Evolutionary conservation across 352 stramenopile species (phyloP), one percentile per base, ranked within the genome.

Genomic region (Globisporangium spinosum): DNA sequence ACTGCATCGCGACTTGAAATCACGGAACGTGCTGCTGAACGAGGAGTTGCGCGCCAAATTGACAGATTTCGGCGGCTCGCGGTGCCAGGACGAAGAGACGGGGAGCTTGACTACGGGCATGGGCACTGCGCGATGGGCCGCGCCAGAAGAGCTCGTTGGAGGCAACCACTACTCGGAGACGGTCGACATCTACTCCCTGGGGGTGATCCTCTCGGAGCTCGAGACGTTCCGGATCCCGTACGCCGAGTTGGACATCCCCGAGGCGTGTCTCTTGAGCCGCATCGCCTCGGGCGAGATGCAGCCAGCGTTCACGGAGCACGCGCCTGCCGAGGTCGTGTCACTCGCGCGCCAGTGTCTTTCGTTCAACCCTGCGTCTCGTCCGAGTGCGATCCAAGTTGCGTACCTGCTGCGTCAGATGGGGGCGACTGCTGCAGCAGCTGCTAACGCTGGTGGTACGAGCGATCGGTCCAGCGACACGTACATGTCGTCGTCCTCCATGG

Each of bases 121-220:
- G 8, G 85, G 83, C 5, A 94, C 85, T 4, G 83, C 78, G 47
- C 82, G 82, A 23, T 90, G 83, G 83, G 74, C 82, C 32, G 80
- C 83, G 6, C 82, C 83, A 0, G 83, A 92, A 57, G 67, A 89
- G 25, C 73, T 97, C 23, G 47, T 74, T 1, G 88, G 89, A 3
- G 71, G 77, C 29, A 77, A 64, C 22, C 82, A 92, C 25, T 83
- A 82, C 65, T 72, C 82, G 20, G 73, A 79, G 10, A 76, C 82
- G 9, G 74, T 85, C 0, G 80, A 89, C 62, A 75, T 91, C 15
- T 91, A 81, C 63, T 87, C 82, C 13, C 77, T 89, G 40, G 82
- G 82, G 13, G 79, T 87, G 12, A 79, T 89, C 35, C 59, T 89
- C 22, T 81, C 78, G 4, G 80, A 89, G 69, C 71, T 89, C 23